These are phyloP conservation scores for Aphanomyces euteiches DNA, from an alignment of 352 stramenopile genomes.

Conservation along the genomic window DNA sequence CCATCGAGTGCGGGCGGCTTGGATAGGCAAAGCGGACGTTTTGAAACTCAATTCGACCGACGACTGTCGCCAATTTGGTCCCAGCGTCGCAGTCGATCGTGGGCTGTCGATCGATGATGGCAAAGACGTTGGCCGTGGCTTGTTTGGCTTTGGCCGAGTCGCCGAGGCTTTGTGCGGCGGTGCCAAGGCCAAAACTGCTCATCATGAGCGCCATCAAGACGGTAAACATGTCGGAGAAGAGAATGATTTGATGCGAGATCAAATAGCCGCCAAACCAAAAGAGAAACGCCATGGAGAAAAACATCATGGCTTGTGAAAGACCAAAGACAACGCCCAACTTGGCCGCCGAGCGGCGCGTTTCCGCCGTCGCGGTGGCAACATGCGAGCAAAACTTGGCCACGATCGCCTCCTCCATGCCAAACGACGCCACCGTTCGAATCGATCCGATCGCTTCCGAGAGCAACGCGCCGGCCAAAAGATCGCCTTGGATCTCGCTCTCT, in stretches of 20 bases:
- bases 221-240: conserved; percentile 50
- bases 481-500: conserved; percentile 45
- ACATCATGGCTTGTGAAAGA: conserved; percentile 44
- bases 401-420: conserved; percentile 42
- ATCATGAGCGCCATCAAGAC: conserved; percentile 55
- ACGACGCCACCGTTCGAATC: conserved; percentile 57
- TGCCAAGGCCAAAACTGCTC: conserved; percentile 50
- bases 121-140: conserved; percentile 68
- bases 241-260: conserved; percentile 41
- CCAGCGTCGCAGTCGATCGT: conserved; percentile 39
- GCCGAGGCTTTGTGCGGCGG: conserved; percentile 48
- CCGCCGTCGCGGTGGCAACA: conserved; percentile 37
- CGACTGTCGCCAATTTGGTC: conserved; percentile 30
- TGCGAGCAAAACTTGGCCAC: conserved; percentile 33
- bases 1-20: conserved; percentile 47
- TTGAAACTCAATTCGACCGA: conserved; percentile 60
- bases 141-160: conserved; percentile 52
- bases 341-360: conserved; percentile 38
- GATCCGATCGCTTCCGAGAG: conserved; percentile 46
- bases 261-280: conserved; percentile 55
- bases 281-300: conserved; percentile 48
- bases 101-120: conserved; percentile 67
- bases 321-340: conserved; percentile 46
- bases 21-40: conserved; percentile 79
- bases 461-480: conserved; percentile 39